A percentile compares a stretch with the other conserved stretches of the same genome.
Conservation (phyloP, 257 asterid genomes). For the Capsicum pubescens region DNA sequence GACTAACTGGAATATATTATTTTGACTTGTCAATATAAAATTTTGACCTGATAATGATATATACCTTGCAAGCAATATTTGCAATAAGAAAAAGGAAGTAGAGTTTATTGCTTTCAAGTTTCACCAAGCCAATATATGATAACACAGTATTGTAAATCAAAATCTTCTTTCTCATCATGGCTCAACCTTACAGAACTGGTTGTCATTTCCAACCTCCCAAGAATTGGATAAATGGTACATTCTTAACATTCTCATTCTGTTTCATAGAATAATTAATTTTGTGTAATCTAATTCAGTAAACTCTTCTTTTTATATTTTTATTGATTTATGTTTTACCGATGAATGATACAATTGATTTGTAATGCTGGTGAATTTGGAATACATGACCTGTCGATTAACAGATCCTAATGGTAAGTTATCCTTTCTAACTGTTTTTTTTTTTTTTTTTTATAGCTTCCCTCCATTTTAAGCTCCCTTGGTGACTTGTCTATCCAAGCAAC, state of each 20-base stretch:
- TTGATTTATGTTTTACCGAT: neutral
- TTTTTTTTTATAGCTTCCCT: too few species aligned
- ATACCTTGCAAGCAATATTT: neutral
- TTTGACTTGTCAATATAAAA: neutral
- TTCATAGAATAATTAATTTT: neutral
- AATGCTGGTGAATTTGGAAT: neutral
- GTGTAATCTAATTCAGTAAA: neutral
- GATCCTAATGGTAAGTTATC: conserved; percentile 71
- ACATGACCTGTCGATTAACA: conserved; percentile 28
- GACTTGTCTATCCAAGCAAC: too few species aligned
- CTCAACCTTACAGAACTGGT: conserved; percentile 40
- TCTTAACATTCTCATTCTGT: neutral
- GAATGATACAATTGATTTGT: too few species aligned
- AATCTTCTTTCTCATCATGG: neutral
- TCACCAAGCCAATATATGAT: neutral
- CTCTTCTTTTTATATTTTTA: neutral
- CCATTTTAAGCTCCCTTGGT: too few species aligned
- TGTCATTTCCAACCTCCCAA: conserved; percentile 48
- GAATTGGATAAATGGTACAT: conserved; percentile 49
- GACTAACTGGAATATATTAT: neutral
- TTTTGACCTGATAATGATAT: neutral
- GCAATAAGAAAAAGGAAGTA: neutral
- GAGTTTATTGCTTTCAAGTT: neutral
- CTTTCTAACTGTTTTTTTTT: neutral
- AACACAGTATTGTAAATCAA: neutral